These are phyloP conservation scores for Nemania sp. DNA, from an alignment of 2,329 filamentous ascomycete species.

Conservation along the genomic window DNA sequence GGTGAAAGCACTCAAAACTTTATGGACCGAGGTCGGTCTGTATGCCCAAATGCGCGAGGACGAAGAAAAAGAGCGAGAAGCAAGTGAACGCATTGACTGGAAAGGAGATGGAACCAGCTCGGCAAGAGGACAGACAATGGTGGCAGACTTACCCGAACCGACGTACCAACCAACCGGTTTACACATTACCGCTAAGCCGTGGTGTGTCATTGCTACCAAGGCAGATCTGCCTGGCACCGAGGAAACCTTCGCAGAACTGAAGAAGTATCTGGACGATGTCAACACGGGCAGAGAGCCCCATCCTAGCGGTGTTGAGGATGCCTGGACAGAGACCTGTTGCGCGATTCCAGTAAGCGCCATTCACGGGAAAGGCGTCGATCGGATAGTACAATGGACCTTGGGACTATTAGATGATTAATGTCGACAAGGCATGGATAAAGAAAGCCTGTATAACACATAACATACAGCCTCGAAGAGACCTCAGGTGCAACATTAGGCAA, in stretches of 20 bases:
- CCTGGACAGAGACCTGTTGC: constrained; percentile 65
- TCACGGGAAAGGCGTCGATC: constrained; percentile 78
- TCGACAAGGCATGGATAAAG: constrained; percentile 2
- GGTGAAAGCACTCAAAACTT: constrained; percentile 73
- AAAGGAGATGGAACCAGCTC: constrained; percentile 55
- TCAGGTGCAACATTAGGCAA: constrained; percentile 2
- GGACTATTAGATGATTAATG: constrained; percentile 61
- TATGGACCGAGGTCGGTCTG: constrained; percentile 89
- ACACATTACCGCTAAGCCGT: constrained; percentile 91
- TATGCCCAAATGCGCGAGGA: constrained; percentile 82
- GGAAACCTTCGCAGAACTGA: constrained; percentile 73
- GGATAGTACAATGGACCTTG: constrained; percentile 73
- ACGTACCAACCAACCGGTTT: constrained; percentile 46
- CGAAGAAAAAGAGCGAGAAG: constrained; percentile 68
- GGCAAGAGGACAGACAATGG: constrained; percentile 34
- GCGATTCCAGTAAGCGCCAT: constrained; percentile 91
- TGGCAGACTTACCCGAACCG: constrained; percentile 34
- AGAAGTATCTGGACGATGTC: constrained; percentile 71
- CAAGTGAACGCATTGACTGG: constrained; percentile 61
- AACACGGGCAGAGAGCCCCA: constrained; percentile 67
- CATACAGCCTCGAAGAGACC: background rate
- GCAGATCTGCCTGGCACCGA: constrained; percentile 81
- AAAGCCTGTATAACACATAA: background rate
- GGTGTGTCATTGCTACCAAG: constrained; percentile 95
- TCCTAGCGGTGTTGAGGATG: constrained; percentile 67